Base-by-base conservation (phyloP, 75 land plant genomes). In the Sequoiadendron giganteum region DNA sequence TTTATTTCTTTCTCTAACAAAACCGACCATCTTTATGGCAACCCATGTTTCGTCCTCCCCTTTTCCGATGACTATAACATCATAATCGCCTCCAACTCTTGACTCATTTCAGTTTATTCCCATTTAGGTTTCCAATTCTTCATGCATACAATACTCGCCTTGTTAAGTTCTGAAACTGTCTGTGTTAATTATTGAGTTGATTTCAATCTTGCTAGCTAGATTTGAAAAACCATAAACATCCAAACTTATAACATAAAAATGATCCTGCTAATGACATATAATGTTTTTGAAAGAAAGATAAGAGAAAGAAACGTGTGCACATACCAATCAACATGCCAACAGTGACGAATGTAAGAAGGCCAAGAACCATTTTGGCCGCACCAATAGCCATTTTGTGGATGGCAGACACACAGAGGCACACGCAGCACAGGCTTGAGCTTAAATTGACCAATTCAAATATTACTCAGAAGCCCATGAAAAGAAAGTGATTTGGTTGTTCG, bases 311-410 rank as follows among this genome's bases (percentile, higher is more conserved):
- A 38, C 34, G 42, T 18, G 28, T 78, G 42, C 10, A 82, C 90
- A 30, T 61, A 93, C 94, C 94, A 36, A 89, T 90, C 68, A 90
- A 86, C 94, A 93, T 93, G 49, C 93, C 94, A 72, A 93, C 47
- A 40, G 93, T 93, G 86, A 93, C 91, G 76, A 93, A 89, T 14
- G 94, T 87, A 61, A 93, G 94, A 54, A 93, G 92, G 9, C 87
- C 94, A 38, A 91, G 76, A 68, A 90, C 68, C 86, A 87, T 87
- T 49, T 68, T 88, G 40, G 91, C 81, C 9, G 68, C 68, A 61
- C 68, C 68, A 61, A 61, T 21, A 61, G 68, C 68, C 68, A 61
- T 61, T 61, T 61, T 5, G 68, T 4, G 6, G 25, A 5, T 19
- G 25, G 68, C 3, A 61, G 25, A 61, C 21, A 19, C 25, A 21